phyloP scores from a whole-genome alignment of 768 basidiomycete genomes.

The Daedalea quercina region DNA sequence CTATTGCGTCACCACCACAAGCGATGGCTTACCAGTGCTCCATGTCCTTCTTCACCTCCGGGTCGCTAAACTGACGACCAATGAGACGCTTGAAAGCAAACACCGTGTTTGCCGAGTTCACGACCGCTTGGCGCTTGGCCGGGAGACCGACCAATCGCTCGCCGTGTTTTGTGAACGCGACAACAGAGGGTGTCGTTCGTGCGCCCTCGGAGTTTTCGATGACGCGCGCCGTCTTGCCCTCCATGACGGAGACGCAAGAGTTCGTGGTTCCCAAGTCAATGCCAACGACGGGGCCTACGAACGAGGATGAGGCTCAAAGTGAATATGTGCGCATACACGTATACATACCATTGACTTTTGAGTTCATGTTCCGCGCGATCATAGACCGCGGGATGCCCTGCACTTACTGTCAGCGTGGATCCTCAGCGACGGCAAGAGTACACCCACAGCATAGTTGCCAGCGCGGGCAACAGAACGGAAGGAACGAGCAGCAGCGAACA shows the following conservation, averaged over 20 bases:
- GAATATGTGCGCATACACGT: not conserved
- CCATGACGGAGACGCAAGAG: slow-evolving; percentile 92
- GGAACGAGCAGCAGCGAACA: slow-evolving; percentile 68
- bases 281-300: slow-evolving; percentile 79
- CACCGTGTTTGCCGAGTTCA: slow-evolving; percentile 91
- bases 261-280: slow-evolving; percentile 96
- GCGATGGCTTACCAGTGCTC: slow-evolving; percentile 59
- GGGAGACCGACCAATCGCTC: slow-evolving; percentile 95
- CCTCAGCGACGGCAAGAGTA: not conserved
- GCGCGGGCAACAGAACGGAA: slow-evolving; percentile 54
- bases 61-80: slow-evolving; percentile 88
- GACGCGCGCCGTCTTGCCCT: slow-evolving; percentile 90
- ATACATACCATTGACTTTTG: slow-evolving; percentile 78
- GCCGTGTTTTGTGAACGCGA: slow-evolving; percentile 97
- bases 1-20: not conserved
- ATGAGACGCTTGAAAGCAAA: slow-evolving; percentile 93
- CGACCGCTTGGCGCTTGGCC: slow-evolving; percentile 95
- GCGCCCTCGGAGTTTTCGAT: slow-evolving; percentile 98
- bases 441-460: slow-evolving; percentile 57
- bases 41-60: slow-evolving; percentile 89
- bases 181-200: slow-evolving; percentile 95
- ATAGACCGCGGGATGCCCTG: slow-evolving; percentile 64
- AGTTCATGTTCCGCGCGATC: slow-evolving; percentile 91
- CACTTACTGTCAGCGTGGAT: not conserved
- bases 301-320: slow-evolving; percentile 1